Evolutionary conservation across 176 grass and related monocot species (phyloP), one percentile per base, ranked within the genome.

Genomic region (Saccharum spontaneum): DNA sequence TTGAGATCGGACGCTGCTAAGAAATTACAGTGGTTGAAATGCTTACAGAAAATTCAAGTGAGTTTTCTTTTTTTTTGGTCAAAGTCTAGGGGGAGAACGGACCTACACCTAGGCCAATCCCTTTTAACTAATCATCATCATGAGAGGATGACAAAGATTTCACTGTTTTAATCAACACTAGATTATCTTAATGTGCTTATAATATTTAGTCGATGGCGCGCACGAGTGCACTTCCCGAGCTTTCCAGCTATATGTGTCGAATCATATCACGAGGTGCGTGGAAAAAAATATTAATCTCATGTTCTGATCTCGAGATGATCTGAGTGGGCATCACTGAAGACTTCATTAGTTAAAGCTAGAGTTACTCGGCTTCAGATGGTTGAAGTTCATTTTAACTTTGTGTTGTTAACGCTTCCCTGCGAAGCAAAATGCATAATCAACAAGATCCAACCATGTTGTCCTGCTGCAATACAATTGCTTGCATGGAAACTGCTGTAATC

Each of bases 141-240:
- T 87, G 67, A 82, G 78, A 86, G 90, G 83, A 87, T 94, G 90
- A 92, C 90, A 94, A 90, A 92, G 87, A 90, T 92, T 94, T 94
- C 75, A 75, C 90, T 92, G 84, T 92, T 94, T 88, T 83, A 82
- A 69, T 89, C 85, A 83, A 83, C 78, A 86, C 78, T 87, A 82
- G 73, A 75, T 72, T 87, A 88, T 62, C 64, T 74, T 48, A 59
- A 81, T 85, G 62, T 54, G 36, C n/a, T 82, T 91, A 91, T 83
- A 88, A 97, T 86, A 91, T 75, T 78, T 71, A 78, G 81, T 67
- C 71, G 83, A 92, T 92, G 94, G 90, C 28, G 79, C 91, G 85
- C 92, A 97, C 91, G 89, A 97, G 89, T 94, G 94, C 94, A 86
- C 72, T 94, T 97, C 89, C 94, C 90, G 77, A 97, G 92, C 88